phyloP scores from a whole-genome alignment of 1,284 basidiomycete genomes.

The Tylopilus orsonianus region DNA sequence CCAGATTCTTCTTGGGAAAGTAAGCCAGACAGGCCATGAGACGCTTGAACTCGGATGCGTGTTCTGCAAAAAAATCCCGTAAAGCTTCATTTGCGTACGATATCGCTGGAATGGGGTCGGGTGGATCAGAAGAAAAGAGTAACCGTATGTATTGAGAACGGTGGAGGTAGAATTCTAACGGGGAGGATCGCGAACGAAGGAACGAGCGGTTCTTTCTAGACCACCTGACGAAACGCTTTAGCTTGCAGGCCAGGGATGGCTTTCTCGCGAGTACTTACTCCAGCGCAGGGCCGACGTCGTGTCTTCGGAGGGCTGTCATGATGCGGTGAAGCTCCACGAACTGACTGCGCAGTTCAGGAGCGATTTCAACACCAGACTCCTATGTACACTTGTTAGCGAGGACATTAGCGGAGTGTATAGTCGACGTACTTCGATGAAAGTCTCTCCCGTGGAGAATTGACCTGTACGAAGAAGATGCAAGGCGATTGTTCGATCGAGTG shows the following conservation, averaged over 20 bases:
- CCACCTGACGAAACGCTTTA: constrained; percentile 57
- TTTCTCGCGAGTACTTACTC: constrained; percentile 45
- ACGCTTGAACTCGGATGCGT: constrained; percentile 67
- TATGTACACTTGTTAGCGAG: constrained; percentile 31
- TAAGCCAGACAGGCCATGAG: constrained; percentile 79
- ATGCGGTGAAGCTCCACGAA: constrained; percentile 77
- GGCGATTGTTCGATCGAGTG: constrained; percentile 75
- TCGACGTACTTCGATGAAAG: constrained; percentile 62
- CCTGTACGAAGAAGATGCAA: constrained; percentile 79
- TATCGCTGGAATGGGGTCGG: constrained; percentile 60
- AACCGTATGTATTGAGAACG: constrained; percentile 82
- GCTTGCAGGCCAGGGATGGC: constrained; percentile 7
- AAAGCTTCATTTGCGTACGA: constrained; percentile 74
- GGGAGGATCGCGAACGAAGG: constrained; percentile 66
- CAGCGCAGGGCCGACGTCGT: constrained; percentile 74
- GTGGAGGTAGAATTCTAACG: constrained; percentile 85
- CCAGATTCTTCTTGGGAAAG: constrained; percentile 62
- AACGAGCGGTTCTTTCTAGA: constrained; percentile 64
- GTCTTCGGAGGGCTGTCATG: constrained; percentile 62
- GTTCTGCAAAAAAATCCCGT: constrained; percentile 63
- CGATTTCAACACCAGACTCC: constrained; percentile 71
- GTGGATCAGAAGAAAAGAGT: constrained; percentile 57
- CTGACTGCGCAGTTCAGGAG: constrained; percentile 53
- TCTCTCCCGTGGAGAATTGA: constrained; percentile 71
- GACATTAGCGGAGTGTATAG: background rate